These are phyloP conservation scores for Citrus mangshanensis DNA, from an alignment of 345 rosid species.

Conservation along the genomic window DNA sequence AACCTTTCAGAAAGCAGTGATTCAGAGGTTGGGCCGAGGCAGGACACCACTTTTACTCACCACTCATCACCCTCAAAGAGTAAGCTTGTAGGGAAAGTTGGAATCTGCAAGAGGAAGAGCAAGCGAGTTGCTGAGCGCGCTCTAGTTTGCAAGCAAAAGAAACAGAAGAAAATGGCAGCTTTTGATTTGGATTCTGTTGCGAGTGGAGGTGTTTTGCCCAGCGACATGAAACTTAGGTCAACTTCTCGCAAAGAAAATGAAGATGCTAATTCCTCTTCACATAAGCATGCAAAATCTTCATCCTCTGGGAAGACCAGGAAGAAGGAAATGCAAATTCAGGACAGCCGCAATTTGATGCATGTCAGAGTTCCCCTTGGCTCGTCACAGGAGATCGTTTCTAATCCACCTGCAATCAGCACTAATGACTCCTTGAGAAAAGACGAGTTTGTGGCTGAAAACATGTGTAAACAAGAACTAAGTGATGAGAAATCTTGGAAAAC, in stretches of 20 bases:
- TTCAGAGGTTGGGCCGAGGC: slow-evolving; percentile 68
- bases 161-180: slow-evolving; percentile 69
- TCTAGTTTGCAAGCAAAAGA: slow-evolving; percentile 69
- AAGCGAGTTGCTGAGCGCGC: slow-evolving; percentile 87
- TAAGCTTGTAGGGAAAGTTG: slow-evolving; percentile 59
- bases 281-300: slow-evolving; percentile 58
- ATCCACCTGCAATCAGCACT: slow-evolving; percentile 42
- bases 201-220: slow-evolving; percentile 51
- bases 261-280: slow-evolving; percentile 75
- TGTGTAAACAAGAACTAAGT: slow-evolving; percentile 41
- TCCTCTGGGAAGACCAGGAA: slow-evolving; percentile 50
- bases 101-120: slow-evolving; percentile 72
- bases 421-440: slow-evolving; percentile 57
- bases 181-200: slow-evolving; percentile 77
- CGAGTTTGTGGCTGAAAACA: slow-evolving; percentile 63
- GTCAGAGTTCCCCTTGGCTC: slow-evolving; percentile 37
- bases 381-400: slow-evolving; percentile 37
- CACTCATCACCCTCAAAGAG: slow-evolving; percentile 53
- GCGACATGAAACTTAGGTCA: slow-evolving; percentile 49
- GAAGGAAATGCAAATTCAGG: slow-evolving; percentile 42
- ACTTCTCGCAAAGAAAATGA: slow-evolving; percentile 62
- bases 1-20: slow-evolving; percentile 77
- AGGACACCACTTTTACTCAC: slow-evolving; percentile 38
- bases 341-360: slow-evolving; percentile 32
- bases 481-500: slow-evolving; percentile 74